phyloP scores from a whole-genome alignment of 495 filamentous ascomycete species.

The Penicilliopsis zonata region DNA sequence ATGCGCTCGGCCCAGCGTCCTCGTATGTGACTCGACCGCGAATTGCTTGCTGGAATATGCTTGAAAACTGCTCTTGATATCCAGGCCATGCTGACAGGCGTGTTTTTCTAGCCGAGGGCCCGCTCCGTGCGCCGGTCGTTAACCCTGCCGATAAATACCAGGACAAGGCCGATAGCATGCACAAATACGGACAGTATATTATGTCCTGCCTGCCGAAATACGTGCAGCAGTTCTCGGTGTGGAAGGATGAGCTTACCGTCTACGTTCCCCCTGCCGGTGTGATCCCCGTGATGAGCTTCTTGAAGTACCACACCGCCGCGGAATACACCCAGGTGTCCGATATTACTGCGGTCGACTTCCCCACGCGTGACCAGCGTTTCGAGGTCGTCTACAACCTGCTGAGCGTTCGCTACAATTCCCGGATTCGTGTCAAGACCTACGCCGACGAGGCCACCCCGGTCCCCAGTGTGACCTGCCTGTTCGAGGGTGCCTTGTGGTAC shows the following conservation, averaged over 20 bases:
- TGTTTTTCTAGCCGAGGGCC: slow-evolving; percentile 34
- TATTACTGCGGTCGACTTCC: slow-evolving; percentile 92
- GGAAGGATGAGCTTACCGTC: slow-evolving; percentile 97
- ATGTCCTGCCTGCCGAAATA: slow-evolving; percentile 96
- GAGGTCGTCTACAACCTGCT: slow-evolving; percentile 98
- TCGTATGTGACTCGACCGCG: slow-evolving; percentile 38
- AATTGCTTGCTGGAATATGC: background rate
- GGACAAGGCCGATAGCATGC: slow-evolving; percentile 69
- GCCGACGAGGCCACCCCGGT: slow-evolving; percentile 94
- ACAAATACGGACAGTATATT: slow-evolving; percentile 91
- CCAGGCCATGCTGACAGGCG: slow-evolving; percentile 4
- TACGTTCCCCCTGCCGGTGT: slow-evolving; percentile 82
- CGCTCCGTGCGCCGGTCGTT: slow-evolving; percentile 66
- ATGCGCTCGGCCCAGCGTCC: slow-evolving; percentile 53
- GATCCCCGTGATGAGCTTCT: slow-evolving; percentile 83
- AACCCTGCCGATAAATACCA: slow-evolving; percentile 90
- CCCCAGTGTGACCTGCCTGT: slow-evolving; percentile 73
- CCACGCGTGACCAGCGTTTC: slow-evolving; percentile 85
- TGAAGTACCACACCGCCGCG: slow-evolving; percentile 94
- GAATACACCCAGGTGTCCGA: slow-evolving; percentile 90
- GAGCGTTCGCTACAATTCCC: slow-evolving; percentile 87
- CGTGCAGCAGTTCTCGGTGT: slow-evolving; percentile 97
- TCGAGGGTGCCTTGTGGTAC: slow-evolving; percentile 97
- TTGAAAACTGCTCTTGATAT: slow-evolving; percentile 9
- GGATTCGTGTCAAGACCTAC: slow-evolving; percentile 98